Evolutionary conservation across 202 grass and related monocot genomes (phyloP), one percentile per base, ranked within the genome.

Genomic region (Setaria italica): DNA sequence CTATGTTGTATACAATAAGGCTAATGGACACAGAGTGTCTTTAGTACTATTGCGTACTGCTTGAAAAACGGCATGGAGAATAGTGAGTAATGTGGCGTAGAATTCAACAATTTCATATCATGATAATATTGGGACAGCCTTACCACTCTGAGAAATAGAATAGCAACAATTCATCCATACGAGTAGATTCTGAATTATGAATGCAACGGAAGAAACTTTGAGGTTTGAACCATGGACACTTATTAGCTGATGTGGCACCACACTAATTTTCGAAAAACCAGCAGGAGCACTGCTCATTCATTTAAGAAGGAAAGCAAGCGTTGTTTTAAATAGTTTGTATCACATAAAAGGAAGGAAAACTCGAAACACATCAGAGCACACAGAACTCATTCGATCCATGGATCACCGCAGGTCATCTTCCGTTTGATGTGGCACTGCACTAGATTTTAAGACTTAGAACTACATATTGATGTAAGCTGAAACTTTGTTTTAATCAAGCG

Each of bases 401-500:
- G 4, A 41, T 41, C 39, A 41, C 39, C 39, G 39, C 39, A 6
- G 39, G 39, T 41, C 39, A 41, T 41, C 3, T 41, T 41, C 5
- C 39, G 6, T 5, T 41, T 41, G 39, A 41, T 41, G 39, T 41
- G 39, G 39, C 39, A 6, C 39, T 41, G 6, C 6, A 56, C 16
- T 56, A 8, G 6, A 56, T 56, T 56, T 14, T 62, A 32, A 12
- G 25, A 13, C 25, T 33, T 63, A 30, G 5, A 63, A 63, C 60
- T 63, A 25, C 62, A 62, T 82, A 43, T 19, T 65, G 55, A 25
- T 68, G 15, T 30, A 42, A 71, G n/a, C 33, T 63, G 66, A 82
- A 88, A 82, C 15, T 51, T 17, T 69, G 43, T 39, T 81, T 67
- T 77, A 30, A 78, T 32, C 34, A 72, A 63, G 62, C 16, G 10